phyloP scores from a whole-genome alignment of 306 rosid genomes.

The Cotoneaster glaucophyllus region DNA sequence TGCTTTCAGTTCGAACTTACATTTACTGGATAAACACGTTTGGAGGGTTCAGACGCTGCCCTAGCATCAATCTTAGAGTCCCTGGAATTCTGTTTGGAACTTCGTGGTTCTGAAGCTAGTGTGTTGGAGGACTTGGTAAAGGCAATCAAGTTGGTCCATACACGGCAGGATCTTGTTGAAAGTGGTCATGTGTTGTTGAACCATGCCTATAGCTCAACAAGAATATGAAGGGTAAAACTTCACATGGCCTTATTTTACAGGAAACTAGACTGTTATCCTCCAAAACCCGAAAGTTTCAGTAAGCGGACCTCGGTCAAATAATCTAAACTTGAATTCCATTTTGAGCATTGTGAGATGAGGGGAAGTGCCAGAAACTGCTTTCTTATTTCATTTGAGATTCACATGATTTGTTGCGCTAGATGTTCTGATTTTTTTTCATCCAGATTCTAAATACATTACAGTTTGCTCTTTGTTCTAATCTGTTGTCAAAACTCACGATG shows the following conservation, averaged over 20 bases:
- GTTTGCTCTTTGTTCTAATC: background rate
- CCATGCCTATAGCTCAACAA: conserved; percentile 89
- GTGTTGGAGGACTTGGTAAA: conserved; percentile 88
- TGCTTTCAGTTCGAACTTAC: background rate
- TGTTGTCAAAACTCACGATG: background rate
- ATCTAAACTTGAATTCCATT: background rate
- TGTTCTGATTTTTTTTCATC: background rate
- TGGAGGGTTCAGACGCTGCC: conserved; percentile 87
- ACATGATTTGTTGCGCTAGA: background rate
- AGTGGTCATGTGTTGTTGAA: conserved; percentile 80
- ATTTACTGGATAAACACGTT: conserved; percentile 35
- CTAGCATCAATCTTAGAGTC: conserved; percentile 89
- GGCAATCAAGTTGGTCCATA: conserved; percentile 90
- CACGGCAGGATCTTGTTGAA: conserved; percentile 83
- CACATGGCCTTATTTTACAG: background rate
- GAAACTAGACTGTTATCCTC: background rate
- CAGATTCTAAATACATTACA: background rate
- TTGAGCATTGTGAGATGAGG: background rate
- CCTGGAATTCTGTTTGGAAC: conserved; percentile 85
- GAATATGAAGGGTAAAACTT: conserved; percentile 82
- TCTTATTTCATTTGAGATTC: background rate
- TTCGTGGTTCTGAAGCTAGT: conserved; percentile 93
- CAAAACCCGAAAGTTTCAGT: background rate
- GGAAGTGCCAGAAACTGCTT: background rate
- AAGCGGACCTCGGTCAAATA: background rate